Conservation (phyloP, 2,329 filamentous ascomycete genomes). For the Nakataea oryzae region DNA sequence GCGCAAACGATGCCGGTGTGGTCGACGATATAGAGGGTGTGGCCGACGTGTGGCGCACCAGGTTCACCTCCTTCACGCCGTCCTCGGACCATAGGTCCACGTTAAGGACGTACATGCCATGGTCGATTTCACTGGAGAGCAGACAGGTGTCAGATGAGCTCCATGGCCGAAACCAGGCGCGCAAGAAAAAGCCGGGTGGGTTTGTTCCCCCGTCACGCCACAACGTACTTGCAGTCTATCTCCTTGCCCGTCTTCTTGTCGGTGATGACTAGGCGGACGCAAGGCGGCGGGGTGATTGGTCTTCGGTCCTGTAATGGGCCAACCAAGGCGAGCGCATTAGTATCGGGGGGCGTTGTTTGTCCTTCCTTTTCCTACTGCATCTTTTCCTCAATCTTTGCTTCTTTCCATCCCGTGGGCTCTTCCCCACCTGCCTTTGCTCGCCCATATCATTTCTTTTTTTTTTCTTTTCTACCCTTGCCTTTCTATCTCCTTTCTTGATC, state of each 20-base stretch:
- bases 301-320: slow-evolving; percentile 66
- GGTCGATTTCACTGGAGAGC: slow-evolving; percentile 43
- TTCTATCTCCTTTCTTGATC: background rate
- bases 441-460: background rate
- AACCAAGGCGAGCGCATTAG: background rate
- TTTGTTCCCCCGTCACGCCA: background rate
- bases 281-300: slow-evolving; percentile 91
- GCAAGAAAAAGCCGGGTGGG: background rate
- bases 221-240: slow-evolving; percentile 69
- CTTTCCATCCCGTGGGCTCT: background rate
- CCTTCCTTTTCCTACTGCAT: background rate
- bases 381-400: background rate
- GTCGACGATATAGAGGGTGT: slow-evolving; percentile 73
- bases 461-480: background rate
- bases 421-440: background rate
- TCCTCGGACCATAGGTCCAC: slow-evolving; percentile 61
- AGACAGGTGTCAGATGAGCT: slow-evolving; percentile 13
- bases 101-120: slow-evolving; percentile 46
- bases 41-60: slow-evolving; percentile 53
- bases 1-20: slow-evolving; percentile 66
- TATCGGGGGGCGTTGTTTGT: background rate
- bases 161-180: background rate
- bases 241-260: slow-evolving; percentile 69
- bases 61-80: slow-evolving; percentile 53
- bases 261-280: slow-evolving; percentile 71